Conservation (phyloP, 805 yeast species). For the Sugiyamaella boreocaroliniensis region DNA sequence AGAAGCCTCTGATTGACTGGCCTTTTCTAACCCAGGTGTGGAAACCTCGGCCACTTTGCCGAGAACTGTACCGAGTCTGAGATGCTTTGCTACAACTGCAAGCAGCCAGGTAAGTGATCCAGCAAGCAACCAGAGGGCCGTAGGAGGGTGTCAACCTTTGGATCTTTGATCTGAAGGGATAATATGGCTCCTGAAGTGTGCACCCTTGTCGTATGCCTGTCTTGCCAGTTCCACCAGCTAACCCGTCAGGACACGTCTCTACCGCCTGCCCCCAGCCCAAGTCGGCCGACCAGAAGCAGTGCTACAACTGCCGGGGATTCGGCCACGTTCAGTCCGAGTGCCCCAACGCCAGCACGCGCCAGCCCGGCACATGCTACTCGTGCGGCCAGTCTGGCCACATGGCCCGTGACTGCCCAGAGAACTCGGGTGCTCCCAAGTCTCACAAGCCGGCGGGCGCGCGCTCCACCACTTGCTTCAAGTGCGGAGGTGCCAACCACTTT, state of each 20-base stretch:
- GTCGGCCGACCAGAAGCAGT: conserved; percentile 73
- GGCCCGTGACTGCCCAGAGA: conserved; percentile 57
- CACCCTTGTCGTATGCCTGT: too few relatives aligned
- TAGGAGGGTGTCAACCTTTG: too few relatives aligned
- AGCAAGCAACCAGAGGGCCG: too few relatives aligned
- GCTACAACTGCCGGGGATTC: conserved; percentile 82
- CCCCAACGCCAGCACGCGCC: conserved; percentile 46
- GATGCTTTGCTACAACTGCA: conserved; percentile 89
- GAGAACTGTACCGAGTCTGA: conserved; percentile 76
- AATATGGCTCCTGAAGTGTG: too few relatives aligned
- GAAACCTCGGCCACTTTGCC: conserved; percentile 87
- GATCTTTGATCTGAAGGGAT: too few relatives aligned
- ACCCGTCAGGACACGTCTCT: conserved; percentile 58
- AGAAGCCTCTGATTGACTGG: background rate
- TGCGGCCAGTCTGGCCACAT: conserved; percentile 76
- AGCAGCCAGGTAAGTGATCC: conserved; percentile 48
- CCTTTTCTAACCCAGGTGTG: conserved; percentile 57
- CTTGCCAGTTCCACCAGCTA: background rate
- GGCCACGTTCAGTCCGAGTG: conserved; percentile 87
- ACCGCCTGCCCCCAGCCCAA: conserved; percentile 82
- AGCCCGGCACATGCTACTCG: conserved; percentile 49
- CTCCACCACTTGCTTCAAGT: conserved; percentile 66
- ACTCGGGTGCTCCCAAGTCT: conserved; percentile 13
- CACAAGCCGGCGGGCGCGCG: background rate
- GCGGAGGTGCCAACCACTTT: conserved; percentile 90